These are phyloP conservation scores for Cyberlindnera nakhonratchasimensis DNA, from an alignment of 805 yeast species.

Conservation along the genomic window DNA sequence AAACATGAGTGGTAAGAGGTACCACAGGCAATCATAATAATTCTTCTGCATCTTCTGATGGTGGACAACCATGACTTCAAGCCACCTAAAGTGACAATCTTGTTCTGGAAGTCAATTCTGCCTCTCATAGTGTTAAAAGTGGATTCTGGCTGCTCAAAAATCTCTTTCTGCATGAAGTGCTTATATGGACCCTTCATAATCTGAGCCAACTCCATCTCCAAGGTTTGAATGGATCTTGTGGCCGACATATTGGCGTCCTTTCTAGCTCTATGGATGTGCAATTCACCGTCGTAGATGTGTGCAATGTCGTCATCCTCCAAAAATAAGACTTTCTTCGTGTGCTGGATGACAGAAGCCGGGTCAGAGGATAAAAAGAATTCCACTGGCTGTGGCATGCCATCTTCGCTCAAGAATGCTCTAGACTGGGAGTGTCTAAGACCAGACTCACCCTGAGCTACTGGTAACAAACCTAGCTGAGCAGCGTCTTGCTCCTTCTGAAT, in stretches of 20 bases:
- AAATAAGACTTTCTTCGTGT: slow-evolving; percentile 94
- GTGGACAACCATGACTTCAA: slow-evolving; percentile 78
- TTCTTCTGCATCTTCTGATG: slow-evolving; percentile 89
- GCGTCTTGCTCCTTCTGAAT: slow-evolving; percentile 21
- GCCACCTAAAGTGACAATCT: slow-evolving; percentile 83
- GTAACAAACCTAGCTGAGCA: slow-evolving; percentile 38
- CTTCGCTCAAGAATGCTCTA: slow-evolving; percentile 94
- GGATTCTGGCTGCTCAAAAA: slow-evolving; percentile 97
- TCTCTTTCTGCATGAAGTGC: slow-evolving; percentile 99
- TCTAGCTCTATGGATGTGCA: slow-evolving; percentile 95
- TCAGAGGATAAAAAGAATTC: slow-evolving; percentile 96
- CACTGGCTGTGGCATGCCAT: slow-evolving; percentile 87
- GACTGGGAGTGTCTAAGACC: slow-evolving; percentile 85
- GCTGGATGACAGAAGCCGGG: slow-evolving; percentile 94
- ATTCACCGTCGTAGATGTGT: slow-evolving; percentile 95
- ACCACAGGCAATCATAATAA: slow-evolving; percentile 99
- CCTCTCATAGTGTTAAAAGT: slow-evolving; percentile 99
- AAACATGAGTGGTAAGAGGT: slow-evolving; percentile 98
- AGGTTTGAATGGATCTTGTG: slow-evolving; percentile 91
- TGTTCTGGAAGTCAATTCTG: slow-evolving; percentile 86
- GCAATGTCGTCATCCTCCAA: slow-evolving; percentile 99
- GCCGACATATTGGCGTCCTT: slow-evolving; percentile 86
- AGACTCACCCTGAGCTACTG: slow-evolving; percentile 53
- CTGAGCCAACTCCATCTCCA: slow-evolving; percentile 95
- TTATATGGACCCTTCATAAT: slow-evolving; percentile 96